A percentile compares a stretch with the other conserved stretches of the same genome.
These are phyloP conservation scores for Lentinula raphanica DNA, from an alignment of 768 basidiomycete genomes.

Conservation along the genomic window DNA sequence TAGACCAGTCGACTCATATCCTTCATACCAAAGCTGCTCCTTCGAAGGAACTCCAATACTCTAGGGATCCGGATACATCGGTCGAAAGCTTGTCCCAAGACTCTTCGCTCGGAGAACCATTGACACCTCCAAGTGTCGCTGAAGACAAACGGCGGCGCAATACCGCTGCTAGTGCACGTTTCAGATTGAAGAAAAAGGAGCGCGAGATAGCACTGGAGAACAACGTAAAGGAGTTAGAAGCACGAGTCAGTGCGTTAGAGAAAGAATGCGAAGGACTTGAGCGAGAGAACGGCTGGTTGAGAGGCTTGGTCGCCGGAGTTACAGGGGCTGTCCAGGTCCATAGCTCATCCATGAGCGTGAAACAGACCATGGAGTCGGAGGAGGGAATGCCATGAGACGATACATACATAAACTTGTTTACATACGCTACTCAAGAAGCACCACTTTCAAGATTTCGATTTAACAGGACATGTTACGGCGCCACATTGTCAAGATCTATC, in stretches of 20 bases:
- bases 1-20: not conserved
- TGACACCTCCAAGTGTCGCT: slow-evolving; percentile 39
- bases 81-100: slow-evolving; percentile 28
- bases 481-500: no score
- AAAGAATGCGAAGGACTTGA: slow-evolving; percentile 85
- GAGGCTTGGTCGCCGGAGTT: slow-evolving; percentile 84
- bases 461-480: no score
- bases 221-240: slow-evolving; percentile 80
- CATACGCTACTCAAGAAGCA: no score
- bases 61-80: slow-evolving; percentile 39
- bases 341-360: not conserved
- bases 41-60: slow-evolving; percentile 50
- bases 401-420: no score
- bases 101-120: slow-evolving; percentile 20
- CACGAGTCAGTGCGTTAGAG: slow-evolving; percentile 75
- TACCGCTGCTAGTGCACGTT: slow-evolving; percentile 89
- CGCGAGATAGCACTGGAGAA: slow-evolving; percentile 85
- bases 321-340: slow-evolving; percentile 65
- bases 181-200: slow-evolving; percentile 95
- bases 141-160: slow-evolving; percentile 94
- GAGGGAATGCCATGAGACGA: no score
- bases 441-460: no score
- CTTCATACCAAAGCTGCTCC: not conserved
- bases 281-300: slow-evolving; percentile 89
- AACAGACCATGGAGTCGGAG: no score